Evolutionary conservation across 768 basidiomycete species (phyloP).

Genomic region (Exidia glandulosa): DNA sequence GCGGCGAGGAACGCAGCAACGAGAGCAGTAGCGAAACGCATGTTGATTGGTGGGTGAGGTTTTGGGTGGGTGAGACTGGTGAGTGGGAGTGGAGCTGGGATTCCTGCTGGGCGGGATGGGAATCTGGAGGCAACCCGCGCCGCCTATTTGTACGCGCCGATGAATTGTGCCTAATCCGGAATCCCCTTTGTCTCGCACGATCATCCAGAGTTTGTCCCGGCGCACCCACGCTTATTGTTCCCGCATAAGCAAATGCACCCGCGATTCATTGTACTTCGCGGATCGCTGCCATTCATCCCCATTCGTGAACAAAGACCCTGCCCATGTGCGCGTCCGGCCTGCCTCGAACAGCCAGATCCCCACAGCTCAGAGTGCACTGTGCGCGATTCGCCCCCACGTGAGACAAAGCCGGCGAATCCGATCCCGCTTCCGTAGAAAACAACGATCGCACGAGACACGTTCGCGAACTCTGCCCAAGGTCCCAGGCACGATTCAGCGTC

Average conservation of each 20-base stretch:
- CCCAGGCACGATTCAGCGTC: background rate
- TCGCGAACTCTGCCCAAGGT: background rate
- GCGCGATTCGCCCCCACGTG: too few relatives aligned
- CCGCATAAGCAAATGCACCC: background rate
- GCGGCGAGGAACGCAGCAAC: conserved; percentile 26
- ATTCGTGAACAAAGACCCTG: background rate
- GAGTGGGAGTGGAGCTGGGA: conserved; percentile 11
- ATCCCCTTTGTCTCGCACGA: background rate
- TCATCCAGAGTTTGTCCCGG: background rate
- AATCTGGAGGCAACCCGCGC: conserved; percentile 5
- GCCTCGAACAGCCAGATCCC: too few relatives aligned
- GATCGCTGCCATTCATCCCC: background rate
- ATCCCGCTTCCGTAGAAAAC: background rate
- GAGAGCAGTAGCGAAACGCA: conserved; percentile 41
- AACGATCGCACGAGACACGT: background rate
- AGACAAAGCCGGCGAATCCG: too few relatives aligned
- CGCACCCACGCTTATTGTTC: background rate
- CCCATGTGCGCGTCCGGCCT: too few relatives aligned
- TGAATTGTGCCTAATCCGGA: conserved; percentile 12
- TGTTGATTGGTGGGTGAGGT: conserved; percentile 19
- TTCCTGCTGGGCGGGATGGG: background rate
- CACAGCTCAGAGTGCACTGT: too few relatives aligned
- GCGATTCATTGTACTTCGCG: background rate
- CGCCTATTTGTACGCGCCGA: conserved; percentile 17
- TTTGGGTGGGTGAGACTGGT: conserved; percentile 11